These are phyloP conservation scores for Juglanconis sp. DNA, from an alignment of 2,329 filamentous ascomycete species.

Conservation along the genomic window DNA sequence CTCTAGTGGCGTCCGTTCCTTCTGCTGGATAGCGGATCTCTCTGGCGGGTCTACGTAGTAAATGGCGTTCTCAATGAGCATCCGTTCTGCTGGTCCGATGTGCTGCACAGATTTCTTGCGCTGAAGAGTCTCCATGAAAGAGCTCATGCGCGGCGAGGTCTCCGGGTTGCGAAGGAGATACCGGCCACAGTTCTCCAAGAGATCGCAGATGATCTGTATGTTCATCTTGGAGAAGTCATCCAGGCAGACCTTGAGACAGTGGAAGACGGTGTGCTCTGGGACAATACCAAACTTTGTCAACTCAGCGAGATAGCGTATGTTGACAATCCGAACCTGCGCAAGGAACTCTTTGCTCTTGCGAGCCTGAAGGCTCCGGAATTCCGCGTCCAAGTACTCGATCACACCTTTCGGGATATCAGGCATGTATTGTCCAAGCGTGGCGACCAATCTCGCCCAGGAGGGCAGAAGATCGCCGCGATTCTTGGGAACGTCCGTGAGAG, in stretches of 20 bases:
- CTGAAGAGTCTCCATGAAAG: conserved; percentile 90
- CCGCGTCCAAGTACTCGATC: conserved; percentile 88
- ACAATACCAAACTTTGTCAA: conserved; percentile 97
- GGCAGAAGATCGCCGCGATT: conserved; percentile 88
- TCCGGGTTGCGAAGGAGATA: conserved; percentile 91
- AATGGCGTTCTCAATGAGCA: conserved; percentile 96
- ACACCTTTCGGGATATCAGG: conserved; percentile 89
- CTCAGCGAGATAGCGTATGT: conserved; percentile 96
- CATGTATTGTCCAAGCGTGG: conserved; percentile 91
- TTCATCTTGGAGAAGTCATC: conserved; percentile 99
- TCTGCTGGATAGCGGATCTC: conserved; percentile 90
- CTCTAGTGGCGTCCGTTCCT: conserved; percentile 90
- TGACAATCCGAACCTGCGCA: conserved; percentile 87
- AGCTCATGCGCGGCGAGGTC: conserved; percentile 87
- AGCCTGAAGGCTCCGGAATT: conserved; percentile 93
- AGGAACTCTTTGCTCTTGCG: conserved; percentile 98
- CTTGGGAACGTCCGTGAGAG: conserved; percentile 90
- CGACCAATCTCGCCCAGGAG: conserved; percentile 86
- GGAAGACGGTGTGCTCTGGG: conserved; percentile 97
- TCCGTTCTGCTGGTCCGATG: conserved; percentile 90
- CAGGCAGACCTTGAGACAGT: conserved; percentile 94
- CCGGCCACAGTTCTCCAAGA: conserved; percentile 93
- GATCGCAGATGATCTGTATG: conserved; percentile 95
- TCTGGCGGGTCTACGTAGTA: conserved; percentile 98
- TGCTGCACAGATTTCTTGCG: conserved; percentile 96